phyloP scores from a whole-genome alignment of 257 asterid genomes.

The Fraxinus anomala region DNA sequence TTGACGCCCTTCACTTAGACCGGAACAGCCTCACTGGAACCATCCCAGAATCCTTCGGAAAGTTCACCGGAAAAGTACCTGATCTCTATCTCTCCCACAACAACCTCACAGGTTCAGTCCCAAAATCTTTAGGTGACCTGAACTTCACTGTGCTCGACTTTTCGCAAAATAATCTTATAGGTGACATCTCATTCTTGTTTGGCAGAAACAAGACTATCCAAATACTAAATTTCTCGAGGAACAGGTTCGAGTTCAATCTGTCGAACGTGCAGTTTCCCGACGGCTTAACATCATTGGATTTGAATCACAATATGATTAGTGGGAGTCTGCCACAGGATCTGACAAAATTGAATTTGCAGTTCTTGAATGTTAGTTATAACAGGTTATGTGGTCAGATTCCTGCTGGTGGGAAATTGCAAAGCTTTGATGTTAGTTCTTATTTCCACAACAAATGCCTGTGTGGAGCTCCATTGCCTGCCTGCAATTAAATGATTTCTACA shows the following conservation, averaged over 20 bases:
- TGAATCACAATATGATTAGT: constrained; percentile 47
- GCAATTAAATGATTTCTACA: constrained; percentile 27
- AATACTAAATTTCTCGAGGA: constrained; percentile 37
- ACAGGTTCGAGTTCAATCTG: constrained; percentile 45
- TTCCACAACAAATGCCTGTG: constrained; percentile 55
- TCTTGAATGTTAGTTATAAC: constrained; percentile 48
- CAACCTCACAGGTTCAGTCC: constrained; percentile 43
- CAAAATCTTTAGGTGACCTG: constrained; percentile 27
- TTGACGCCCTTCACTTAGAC: constrained; percentile 34
- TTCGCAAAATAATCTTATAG: constrained; percentile 43
- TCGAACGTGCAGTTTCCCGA: constrained; percentile 41
- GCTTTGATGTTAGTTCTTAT: constrained; percentile 30
- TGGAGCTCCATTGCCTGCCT: constrained; percentile 54
- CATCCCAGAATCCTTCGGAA: constrained; percentile 49
- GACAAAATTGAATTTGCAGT: constrained; percentile 22
- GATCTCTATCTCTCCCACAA: constrained; percentile 43
- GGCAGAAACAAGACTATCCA: constrained; percentile 40
- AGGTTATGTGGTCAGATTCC: constrained; percentile 63
- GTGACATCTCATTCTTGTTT: constrained; percentile 53
- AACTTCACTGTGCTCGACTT: constrained; percentile 36
- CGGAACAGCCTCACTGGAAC: constrained; percentile 45
- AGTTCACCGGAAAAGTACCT: constrained; percentile 25
- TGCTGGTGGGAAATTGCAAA: constrained; percentile 45
- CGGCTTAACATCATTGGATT: constrained; percentile 32
- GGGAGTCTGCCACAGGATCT: constrained; percentile 52